Evolutionary conservation across 495 filamentous ascomycete species (phyloP).

Genomic region (Aspergillus cristatus): DNA sequence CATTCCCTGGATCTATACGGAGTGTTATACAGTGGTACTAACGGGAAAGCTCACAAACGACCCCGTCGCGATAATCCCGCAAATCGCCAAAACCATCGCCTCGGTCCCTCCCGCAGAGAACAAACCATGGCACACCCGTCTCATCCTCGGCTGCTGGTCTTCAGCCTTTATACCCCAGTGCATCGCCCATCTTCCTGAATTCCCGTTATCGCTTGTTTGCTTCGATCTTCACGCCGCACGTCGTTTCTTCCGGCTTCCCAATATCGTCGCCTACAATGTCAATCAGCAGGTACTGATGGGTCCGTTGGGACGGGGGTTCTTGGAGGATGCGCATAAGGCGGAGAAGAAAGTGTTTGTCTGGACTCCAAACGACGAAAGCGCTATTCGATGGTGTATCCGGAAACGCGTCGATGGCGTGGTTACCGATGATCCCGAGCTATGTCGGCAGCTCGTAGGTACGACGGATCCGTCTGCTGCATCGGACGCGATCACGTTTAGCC

Average conservation of each 20-base stretch:
- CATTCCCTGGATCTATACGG: conserved; percentile 2
- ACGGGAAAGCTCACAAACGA: conserved; percentile 52
- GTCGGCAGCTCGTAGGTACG: no score
- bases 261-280: conserved; percentile 55
- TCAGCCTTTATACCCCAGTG: conserved; percentile 50
- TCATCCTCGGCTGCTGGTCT: conserved; percentile 75
- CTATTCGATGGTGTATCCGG: conserved; percentile 65
- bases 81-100: conserved; percentile 51
- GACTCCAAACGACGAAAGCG: conserved; percentile 70
- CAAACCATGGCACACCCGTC: conserved; percentile 55
- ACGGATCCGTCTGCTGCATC: no score
- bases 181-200: conserved; percentile 52
- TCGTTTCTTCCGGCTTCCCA: conserved; percentile 44
- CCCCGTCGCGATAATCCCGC: conserved; percentile 55
- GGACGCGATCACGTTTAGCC: no score
- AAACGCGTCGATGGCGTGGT: conserved; percentile 47
- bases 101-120: conserved; percentile 35
- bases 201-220: conserved; percentile 63
- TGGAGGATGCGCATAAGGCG: conserved; percentile 34
- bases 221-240: conserved; percentile 59
- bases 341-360: conserved; percentile 60
- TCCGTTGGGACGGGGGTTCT: no score
- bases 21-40: conserved; percentile 15
- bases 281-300: conserved; percentile 18
- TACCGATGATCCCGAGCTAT: conserved; percentile 46